Conservation (phyloP, 2,329 filamentous ascomycete species). For the Thielaviopsis cerberus region DNA sequence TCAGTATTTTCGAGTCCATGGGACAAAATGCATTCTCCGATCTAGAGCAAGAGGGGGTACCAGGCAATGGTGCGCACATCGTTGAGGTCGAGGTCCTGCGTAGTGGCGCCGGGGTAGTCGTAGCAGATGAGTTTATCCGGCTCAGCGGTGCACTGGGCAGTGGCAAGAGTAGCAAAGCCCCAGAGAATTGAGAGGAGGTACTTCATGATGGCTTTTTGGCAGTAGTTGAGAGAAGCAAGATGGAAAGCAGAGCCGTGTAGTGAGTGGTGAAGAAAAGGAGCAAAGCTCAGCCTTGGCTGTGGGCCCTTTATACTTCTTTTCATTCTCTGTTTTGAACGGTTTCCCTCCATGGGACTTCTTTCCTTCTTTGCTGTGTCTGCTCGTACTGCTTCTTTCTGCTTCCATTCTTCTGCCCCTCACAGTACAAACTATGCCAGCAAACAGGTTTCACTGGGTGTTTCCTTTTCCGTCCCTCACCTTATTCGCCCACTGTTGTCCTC, state of each 20-base stretch:
- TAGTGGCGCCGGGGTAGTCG: constrained; percentile 10
- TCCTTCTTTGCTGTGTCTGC: too few species aligned
- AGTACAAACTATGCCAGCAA: not conserved
- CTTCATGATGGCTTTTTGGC: constrained; percentile 1
- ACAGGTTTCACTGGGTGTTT: not conserved
- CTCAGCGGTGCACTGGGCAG: constrained; percentile 4
- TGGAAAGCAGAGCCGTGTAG: not conserved
- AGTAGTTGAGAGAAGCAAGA: too few species aligned
- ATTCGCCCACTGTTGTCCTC: too few species aligned
- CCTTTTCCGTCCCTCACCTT: not conserved
- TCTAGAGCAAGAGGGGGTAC: too few species aligned
- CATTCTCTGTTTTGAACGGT: not conserved
- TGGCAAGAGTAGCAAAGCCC: not conserved
- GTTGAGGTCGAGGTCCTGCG: constrained; percentile 7
- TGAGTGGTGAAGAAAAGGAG: not conserved
- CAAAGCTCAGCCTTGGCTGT: not conserved
- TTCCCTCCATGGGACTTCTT: too few species aligned
- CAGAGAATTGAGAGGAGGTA: not conserved
- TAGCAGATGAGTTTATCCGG: constrained; percentile 9
- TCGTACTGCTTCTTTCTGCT: not conserved
- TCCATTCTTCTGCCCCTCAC: not conserved
- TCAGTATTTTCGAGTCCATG: too few species aligned
- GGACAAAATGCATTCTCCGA: too few species aligned
- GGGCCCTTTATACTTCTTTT: not conserved
- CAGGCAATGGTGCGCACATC: constrained; percentile 10